Evolutionary conservation across 2,329 filamentous ascomycete species (phyloP), one percentile per base, ranked within the genome.

Genomic region (Colletotrichum coccodes): DNA sequence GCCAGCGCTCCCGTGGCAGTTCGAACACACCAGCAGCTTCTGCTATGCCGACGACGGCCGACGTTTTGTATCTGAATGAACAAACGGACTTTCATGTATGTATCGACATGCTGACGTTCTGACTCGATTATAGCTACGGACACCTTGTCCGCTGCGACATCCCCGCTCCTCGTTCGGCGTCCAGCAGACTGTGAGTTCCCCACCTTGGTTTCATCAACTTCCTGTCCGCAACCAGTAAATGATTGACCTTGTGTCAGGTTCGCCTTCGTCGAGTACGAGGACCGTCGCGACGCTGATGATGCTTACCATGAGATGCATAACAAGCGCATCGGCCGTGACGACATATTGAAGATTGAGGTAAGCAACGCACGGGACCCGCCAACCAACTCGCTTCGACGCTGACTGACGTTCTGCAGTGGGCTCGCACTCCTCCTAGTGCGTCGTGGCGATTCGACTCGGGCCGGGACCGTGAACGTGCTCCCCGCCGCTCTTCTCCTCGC

Each of bases 251-350:
- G 5, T 40, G 1, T 30, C 38, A 91, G 96, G 74, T 99, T 99
- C 81, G 96, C 96, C 42, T 99, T 99, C 81, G 96, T 99, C 73
- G 96, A 99, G 84, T 99, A 99, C 82, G 96, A 99, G 86, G 97
- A 95, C 81, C 94, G 95, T 76, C 95, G 96, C 75, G 96, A 99
- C 86, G 95, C 96, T 72, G 96, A 99, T 81, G 96, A 99, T 84
- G 96, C 96, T 54, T 99, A 99, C 80, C 94, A 99, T 81, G 96
- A 99, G 85, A 99, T 99, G 96, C 96, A 99, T 80, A 98, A 98
- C 87, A 98, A 98, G 90, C 94, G 95, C 74, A 94, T 99, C 75
- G 95, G 94, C 54, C 92, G 95, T 71, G 96, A 99, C 79, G 96
- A 99, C 77, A 85, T 97, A 69, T 81, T 99, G 84, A 99, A 99